These are phyloP conservation scores for Tripidium arundinaceum DNA, from an alignment of 202 grass and related monocot genomes.

Conservation along the genomic window DNA sequence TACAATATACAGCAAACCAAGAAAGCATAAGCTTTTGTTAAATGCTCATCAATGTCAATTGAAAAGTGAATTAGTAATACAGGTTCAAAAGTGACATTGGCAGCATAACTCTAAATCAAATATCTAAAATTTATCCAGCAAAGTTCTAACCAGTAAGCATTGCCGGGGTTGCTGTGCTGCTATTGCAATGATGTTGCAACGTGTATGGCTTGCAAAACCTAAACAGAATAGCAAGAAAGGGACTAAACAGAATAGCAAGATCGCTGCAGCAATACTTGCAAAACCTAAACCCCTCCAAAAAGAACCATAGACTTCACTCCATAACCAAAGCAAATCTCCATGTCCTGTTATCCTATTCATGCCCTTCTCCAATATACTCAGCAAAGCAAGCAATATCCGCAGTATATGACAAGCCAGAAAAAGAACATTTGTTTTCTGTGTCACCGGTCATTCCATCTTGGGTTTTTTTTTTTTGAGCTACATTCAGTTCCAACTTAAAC, in stretches of 20 bases:
- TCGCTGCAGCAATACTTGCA: background rate
- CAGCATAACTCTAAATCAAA: background rate
- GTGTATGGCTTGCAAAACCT: too few relatives aligned
- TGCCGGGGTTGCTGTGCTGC: background rate
- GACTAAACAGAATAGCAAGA: background rate
- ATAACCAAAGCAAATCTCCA: slow-evolving; percentile 4
- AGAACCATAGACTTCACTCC: background rate
- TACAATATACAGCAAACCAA: background rate
- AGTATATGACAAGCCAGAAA: slow-evolving; percentile 14
- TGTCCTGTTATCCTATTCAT: background rate
- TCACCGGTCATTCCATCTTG: background rate
- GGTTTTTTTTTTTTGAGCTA: background rate
- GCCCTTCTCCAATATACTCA: background rate
- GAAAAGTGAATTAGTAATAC: background rate
- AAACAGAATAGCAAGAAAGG: too few relatives aligned
- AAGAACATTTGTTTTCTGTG: background rate
- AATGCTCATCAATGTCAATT: background rate
- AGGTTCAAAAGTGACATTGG: background rate
- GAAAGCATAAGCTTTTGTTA: background rate
- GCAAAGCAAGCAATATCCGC: background rate
- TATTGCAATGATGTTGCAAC: background rate
- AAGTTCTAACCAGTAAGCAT: background rate
- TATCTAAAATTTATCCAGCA: slow-evolving; percentile 8
- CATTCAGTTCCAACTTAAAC: slow-evolving; percentile 1
- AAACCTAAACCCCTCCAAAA: background rate